Evolutionary conservation across 2,329 filamentous ascomycete species (phyloP), one percentile per base, ranked within the genome.

Genomic region (Cladosporium sp.): DNA sequence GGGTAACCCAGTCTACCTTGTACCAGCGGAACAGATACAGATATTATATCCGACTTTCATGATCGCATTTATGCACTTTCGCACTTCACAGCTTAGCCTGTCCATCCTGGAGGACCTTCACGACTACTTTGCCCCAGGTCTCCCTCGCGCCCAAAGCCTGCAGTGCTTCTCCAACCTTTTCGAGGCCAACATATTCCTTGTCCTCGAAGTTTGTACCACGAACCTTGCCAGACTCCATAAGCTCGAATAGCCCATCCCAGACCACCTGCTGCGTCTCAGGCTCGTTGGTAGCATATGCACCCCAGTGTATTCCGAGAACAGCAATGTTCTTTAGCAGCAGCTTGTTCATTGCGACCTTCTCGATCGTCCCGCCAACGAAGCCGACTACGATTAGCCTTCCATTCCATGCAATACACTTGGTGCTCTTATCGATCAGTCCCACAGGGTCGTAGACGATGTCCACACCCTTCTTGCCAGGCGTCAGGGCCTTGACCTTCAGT

Each of bases 391-490:
- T 76, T 56, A 97, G 81, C 12, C 92, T 83, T 1, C 90, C 93
- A 72, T 96, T 96, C 92, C 91, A 97, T 3, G 91, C 89, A 3
- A 88, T 90, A 76, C 93, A 97, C 75, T 96, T 96, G 65, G 92
- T 89, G 65, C 87, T 91, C 70, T 85, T 82, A 64, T 95, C 91
- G 50, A 97, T 90, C 70, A 97, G 77, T 1, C 93, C 93, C 1
- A 97, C 93, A 12, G 93, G 91, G 72, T 97, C 93, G 76, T 91
- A 97, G 20, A 97, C 92, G 52, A 97, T 90, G 73, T 97, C 92
- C 17, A 96, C 92, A 10, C 91, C 85, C 42, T 80, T 77, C 1
- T 83, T 83, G 61, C 85, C 83, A 0, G 89, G 90, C 4, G 88
- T 93, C 58, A 97, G 74, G 64, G 83, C 85, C 77, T 89, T 89